Evolutionary conservation across 2,329 filamentous ascomycete genomes (phyloP).

Genomic region (Orbilia javanica): DNA sequence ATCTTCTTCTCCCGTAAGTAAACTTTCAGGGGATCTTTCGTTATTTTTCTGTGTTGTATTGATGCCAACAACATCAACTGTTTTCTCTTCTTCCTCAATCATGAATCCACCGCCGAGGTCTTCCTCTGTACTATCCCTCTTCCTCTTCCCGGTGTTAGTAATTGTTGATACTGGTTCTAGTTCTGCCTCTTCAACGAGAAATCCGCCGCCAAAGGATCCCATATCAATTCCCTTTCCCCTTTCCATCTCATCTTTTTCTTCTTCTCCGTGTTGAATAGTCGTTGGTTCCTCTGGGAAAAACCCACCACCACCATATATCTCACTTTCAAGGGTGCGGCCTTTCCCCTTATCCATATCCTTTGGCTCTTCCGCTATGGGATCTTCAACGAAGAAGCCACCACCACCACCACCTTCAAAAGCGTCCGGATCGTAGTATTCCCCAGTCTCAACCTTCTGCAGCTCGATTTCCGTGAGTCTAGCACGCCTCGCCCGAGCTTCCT

Average conservation of each 20-base stretch:
- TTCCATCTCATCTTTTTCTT: neutral
- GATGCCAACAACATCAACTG: conserved; percentile 61
- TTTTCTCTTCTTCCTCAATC: conserved; percentile 66
- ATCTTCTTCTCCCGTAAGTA: neutral
- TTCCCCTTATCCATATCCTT: conserved; percentile 16
- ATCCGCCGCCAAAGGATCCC: conserved; percentile 32
- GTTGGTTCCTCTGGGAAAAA: conserved; percentile 13
- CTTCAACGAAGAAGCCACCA: conserved; percentile 26
- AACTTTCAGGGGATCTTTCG: conserved; percentile 4
- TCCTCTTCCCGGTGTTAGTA: neutral
- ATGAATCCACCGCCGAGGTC: conserved; percentile 28
- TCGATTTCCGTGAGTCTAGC: conserved; percentile 22
- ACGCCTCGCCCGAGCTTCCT: conserved; percentile 9
- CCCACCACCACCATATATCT: conserved; percentile 10
- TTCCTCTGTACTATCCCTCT: conserved; percentile 16
- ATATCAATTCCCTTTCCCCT: neutral
- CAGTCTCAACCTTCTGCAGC: conserved; percentile 3
- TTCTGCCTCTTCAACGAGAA: conserved; percentile 20
- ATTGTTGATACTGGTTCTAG: neutral
- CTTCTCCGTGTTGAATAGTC: too few species aligned
- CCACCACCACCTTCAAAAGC: conserved; percentile 25
- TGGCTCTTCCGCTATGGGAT: neutral
- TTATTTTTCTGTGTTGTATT: neutral
- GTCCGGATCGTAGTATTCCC: conserved; percentile 25
- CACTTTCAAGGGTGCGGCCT: neutral